phyloP scores from a whole-genome alignment of 2,329 filamentous ascomycete genomes.

The Epichloe festucae region DNA sequence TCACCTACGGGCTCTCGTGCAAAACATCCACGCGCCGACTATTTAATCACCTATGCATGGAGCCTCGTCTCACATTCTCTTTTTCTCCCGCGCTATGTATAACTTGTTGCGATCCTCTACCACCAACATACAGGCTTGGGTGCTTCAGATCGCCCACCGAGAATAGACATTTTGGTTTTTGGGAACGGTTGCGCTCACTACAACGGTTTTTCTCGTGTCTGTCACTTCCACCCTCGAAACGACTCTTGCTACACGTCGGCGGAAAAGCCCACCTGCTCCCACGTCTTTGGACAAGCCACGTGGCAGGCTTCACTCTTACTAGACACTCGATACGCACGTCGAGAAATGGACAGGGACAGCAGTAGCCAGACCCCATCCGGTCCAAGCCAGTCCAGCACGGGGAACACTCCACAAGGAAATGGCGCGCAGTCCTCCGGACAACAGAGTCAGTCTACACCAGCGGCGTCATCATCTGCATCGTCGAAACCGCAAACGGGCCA shows the following conservation, averaged over 20 bases:
- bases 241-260: neutral
- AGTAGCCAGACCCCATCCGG: conserved; percentile 16
- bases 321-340: neutral
- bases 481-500: conserved; percentile 15
- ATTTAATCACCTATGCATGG: neutral
- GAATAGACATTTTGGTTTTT: neutral
- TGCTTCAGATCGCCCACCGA: neutral
- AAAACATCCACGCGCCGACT: neutral
- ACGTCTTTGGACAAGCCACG: too few relatives aligned
- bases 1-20: neutral
- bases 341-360: conserved; percentile 20
- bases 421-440: conserved; percentile 12
- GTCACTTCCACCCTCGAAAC: neutral
- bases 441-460: conserved; percentile 5
- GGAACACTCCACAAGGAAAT: conserved; percentile 21
- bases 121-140: neutral
- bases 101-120: neutral
- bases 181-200: neutral
- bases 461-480: conserved; percentile 8
- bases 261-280: too few relatives aligned
- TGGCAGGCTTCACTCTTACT: too few relatives aligned
- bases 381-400: conserved; percentile 18
- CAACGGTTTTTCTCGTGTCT: neutral
- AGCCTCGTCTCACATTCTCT: neutral
- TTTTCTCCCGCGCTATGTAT: conserved; percentile 3